phyloP scores from a whole-genome alignment of 106 monocot genomes.

The Dioscorea dumetorum region DNA sequence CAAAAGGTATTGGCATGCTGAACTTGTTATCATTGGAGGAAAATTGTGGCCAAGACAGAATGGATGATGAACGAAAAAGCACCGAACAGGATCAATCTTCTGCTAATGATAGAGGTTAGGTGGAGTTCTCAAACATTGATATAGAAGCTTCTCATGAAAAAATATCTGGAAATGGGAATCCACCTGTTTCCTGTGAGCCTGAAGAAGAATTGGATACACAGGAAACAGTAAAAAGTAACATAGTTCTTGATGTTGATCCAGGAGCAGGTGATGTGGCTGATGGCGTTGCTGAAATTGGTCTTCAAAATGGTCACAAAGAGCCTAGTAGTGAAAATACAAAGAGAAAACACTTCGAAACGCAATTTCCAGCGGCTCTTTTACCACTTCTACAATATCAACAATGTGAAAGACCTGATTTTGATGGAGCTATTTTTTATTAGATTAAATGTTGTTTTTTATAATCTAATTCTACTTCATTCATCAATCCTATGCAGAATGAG shows the following conservation, averaged over 20 bases:
- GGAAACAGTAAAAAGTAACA: conserved; percentile 1
- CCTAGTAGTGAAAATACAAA: conserved; percentile 10
- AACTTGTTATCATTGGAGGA: conserved; percentile 44
- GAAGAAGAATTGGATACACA: too few species aligned
- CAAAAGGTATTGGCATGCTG: conserved; percentile 66
- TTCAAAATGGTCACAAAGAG: conserved; percentile 14
- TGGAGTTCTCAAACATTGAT: not conserved
- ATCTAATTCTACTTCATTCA: too few species aligned
- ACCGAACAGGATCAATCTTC: conserved; percentile 3
- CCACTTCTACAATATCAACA: conserved; percentile 50
- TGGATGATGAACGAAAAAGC: conserved; percentile 18
- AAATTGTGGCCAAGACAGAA: conserved; percentile 19
- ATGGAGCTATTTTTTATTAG: too few species aligned
- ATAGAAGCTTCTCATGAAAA: not conserved
- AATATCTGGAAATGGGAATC: not conserved
- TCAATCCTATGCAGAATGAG: too few species aligned
- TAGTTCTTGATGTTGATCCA: conserved; percentile 8
- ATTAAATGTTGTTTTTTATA: too few species aligned
- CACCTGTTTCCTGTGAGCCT: too few species aligned
- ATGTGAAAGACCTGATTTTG: conserved; percentile 52
- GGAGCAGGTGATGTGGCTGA: conserved; percentile 12
- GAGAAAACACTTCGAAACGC: conserved; percentile 21
- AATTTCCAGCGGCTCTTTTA: conserved; percentile 42
- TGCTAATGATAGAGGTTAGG: conserved; percentile 11
- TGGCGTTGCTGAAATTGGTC: conserved; percentile 3